These are phyloP conservation scores for Aspergillus caelatus DNA, from an alignment of 2,329 filamentous ascomycete species.

Conservation along the genomic window DNA sequence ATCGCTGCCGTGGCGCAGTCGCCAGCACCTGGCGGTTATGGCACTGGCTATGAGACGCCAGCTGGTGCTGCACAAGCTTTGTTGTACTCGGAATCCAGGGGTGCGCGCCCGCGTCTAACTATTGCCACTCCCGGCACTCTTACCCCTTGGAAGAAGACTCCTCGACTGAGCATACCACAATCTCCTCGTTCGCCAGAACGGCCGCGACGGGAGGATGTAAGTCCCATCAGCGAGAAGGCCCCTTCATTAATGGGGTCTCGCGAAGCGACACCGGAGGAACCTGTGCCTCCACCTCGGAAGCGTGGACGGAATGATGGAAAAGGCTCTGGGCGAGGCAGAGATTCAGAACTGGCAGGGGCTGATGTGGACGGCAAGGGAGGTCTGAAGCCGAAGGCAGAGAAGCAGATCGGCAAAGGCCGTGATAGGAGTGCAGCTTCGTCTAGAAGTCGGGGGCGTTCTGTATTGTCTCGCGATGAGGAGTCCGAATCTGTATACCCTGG, in stretches of 20 bases:
- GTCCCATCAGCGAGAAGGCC: slow-evolving; percentile 48
- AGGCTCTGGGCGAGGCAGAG: slow-evolving; percentile 25
- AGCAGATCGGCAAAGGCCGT: slow-evolving; percentile 30
- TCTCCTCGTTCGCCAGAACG: slow-evolving; percentile 44
- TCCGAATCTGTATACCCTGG: slow-evolving; percentile 20
- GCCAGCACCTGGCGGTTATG: slow-evolving; percentile 26
- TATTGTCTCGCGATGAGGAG: slow-evolving; percentile 38
- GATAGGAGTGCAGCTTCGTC: slow-evolving; percentile 40
- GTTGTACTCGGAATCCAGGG: slow-evolving; percentile 26
- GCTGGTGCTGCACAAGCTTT: slow-evolving; percentile 27
- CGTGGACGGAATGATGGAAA: slow-evolving; percentile 23
- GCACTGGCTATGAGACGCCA: slow-evolving; percentile 32
- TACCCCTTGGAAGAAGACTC: slow-evolving; percentile 49
- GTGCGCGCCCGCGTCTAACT: slow-evolving; percentile 34
- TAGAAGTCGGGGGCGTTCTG: slow-evolving; percentile 40
- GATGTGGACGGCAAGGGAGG: slow-evolving; percentile 23
- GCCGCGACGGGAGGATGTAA: slow-evolving; percentile 47
- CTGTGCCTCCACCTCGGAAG: slow-evolving; percentile 22
- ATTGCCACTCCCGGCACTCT: slow-evolving; percentile 44
- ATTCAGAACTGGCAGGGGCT: slow-evolving; percentile 17
- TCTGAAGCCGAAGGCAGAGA: slow-evolving; percentile 31
- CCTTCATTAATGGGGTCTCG: slow-evolving; percentile 39
- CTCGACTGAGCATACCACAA: slow-evolving; percentile 35
- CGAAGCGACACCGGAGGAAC: slow-evolving; percentile 29
- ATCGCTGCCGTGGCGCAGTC: slow-evolving; percentile 23